Evolutionary conservation across 1,284 basidiomycete genomes (phyloP).

Genomic region (Meripilus lineatus): DNA sequence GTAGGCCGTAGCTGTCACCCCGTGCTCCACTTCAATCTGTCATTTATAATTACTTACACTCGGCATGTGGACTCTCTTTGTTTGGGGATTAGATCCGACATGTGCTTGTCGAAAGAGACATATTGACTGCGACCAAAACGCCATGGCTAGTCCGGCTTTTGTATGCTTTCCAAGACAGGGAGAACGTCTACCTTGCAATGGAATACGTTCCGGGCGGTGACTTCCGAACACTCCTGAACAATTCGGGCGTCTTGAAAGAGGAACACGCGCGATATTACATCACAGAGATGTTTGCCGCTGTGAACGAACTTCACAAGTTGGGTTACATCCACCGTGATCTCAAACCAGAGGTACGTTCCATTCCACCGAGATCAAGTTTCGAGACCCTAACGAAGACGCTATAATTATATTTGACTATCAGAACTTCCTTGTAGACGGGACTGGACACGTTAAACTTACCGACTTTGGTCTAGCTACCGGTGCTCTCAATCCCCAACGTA

Average conservation of each 20-base stretch:
- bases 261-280: constrained; percentile 95
- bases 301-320: constrained; percentile 89
- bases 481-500: constrained; percentile 90
- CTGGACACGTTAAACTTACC: constrained; percentile 97
- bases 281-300: constrained; percentile 91
- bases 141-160: constrained; percentile 91
- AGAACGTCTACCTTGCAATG: constrained; percentile 94
- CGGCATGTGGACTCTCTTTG: constrained; percentile 9
- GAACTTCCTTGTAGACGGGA: constrained; percentile 97
- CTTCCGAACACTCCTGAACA: constrained; percentile 92
- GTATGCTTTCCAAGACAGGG: constrained; percentile 91
- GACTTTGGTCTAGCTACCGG: constrained; percentile 99
- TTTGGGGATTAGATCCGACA: constrained; percentile 68
- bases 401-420: constrained; percentile 27
- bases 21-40: too few relatives aligned
- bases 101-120: constrained; percentile 95
- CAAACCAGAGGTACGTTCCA: constrained; percentile 82
- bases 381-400: neutral
- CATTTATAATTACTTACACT: constrained; percentile 6
- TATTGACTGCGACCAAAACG: constrained; percentile 91
- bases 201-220: constrained; percentile 98
- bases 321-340: constrained; percentile 97
- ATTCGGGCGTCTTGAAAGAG: constrained; percentile 93
- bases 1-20: too few relatives aligned
- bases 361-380: neutral